Conservation (phyloP, 2,329 filamentous ascomycete species). For the Paraphoma sp. region DNA sequence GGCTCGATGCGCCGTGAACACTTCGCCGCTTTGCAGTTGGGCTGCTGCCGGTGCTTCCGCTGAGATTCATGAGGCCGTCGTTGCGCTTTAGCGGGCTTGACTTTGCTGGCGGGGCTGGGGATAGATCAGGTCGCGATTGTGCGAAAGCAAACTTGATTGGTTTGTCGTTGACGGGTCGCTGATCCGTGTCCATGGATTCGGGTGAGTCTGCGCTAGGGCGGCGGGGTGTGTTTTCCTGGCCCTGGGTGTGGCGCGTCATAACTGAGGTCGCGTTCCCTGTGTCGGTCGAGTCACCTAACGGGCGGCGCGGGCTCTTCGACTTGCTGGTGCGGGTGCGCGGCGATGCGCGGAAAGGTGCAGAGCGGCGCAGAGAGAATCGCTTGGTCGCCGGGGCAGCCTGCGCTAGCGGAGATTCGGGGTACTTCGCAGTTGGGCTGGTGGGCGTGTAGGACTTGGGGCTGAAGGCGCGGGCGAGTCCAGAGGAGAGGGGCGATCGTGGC, state of each 20-base stretch:
- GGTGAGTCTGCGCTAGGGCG: constrained; percentile 34
- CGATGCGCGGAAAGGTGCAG: constrained; percentile 61
- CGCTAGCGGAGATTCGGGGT: constrained; percentile 63
- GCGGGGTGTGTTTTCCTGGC: constrained; percentile 54
- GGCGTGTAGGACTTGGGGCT: constrained; percentile 55
- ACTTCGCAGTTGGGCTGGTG: constrained; percentile 56
- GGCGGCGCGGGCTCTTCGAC: constrained; percentile 79
- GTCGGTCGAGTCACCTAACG: constrained; percentile 73
- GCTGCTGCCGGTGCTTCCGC: constrained; percentile 78
- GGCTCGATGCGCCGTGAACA: constrained; percentile 72
- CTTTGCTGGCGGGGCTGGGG: constrained; percentile 59
- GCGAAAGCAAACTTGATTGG: constrained; percentile 57
- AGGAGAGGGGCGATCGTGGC: constrained; percentile 51
- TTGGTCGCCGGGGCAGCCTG: constrained; percentile 67
- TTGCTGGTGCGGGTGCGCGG: constrained; percentile 69
- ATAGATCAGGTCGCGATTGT: constrained; percentile 31
- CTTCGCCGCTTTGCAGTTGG: constrained; percentile 92
- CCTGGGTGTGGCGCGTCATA: constrained; percentile 54
- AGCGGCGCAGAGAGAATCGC: constrained; percentile 56
- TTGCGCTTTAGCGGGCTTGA: constrained; percentile 90
- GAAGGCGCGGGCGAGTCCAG: constrained; percentile 53
- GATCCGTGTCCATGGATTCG: constrained; percentile 45
- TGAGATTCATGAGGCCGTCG: constrained; percentile 87
- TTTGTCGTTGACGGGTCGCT: constrained; percentile 52
- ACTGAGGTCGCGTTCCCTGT: constrained; percentile 71